phyloP scores from a whole-genome alignment of 1,284 basidiomycete species.

The Coniferiporia weirii region DNA sequence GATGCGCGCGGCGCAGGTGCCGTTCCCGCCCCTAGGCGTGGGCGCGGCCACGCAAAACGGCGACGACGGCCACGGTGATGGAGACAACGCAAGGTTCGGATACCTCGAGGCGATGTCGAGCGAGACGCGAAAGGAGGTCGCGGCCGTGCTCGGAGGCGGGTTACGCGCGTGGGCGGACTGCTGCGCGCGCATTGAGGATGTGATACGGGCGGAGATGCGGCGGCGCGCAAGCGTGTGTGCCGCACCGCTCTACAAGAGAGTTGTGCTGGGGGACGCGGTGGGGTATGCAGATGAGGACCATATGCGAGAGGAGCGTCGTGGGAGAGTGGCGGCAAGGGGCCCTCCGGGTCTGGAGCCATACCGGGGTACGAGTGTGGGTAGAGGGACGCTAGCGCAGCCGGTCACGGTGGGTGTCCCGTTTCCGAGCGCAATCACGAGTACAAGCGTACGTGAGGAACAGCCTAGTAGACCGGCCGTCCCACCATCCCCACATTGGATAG shows the following conservation, averaged over 20 bases:
- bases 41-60: no score
- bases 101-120: slow-evolving; percentile 29
- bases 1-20: neutral
- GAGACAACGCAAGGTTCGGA: slow-evolving; percentile 25
- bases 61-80: neutral
- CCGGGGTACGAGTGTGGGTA: no score
- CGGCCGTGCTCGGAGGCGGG: slow-evolving; percentile 27
- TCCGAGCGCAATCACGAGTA: no score
- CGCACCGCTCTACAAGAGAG: neutral
- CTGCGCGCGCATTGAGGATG: slow-evolving; percentile 30
- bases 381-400: no score
- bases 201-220: slow-evolving; percentile 26
- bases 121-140: slow-evolving; percentile 25
- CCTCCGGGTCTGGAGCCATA: no score
- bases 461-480: neutral
- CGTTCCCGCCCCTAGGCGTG: neutral
- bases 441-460: neutral
- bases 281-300: neutral
- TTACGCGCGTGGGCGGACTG: slow-evolving; percentile 27
- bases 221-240: slow-evolving; percentile 22
- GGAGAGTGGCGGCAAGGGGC: neutral
- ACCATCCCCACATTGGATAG: slow-evolving; percentile 3
- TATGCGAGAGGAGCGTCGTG: neutral
- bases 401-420: neutral
- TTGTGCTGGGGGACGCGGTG: neutral